Base-by-base conservation (phyloP, 148 eudicot species). In the Gaultheria prostrata region DNA sequence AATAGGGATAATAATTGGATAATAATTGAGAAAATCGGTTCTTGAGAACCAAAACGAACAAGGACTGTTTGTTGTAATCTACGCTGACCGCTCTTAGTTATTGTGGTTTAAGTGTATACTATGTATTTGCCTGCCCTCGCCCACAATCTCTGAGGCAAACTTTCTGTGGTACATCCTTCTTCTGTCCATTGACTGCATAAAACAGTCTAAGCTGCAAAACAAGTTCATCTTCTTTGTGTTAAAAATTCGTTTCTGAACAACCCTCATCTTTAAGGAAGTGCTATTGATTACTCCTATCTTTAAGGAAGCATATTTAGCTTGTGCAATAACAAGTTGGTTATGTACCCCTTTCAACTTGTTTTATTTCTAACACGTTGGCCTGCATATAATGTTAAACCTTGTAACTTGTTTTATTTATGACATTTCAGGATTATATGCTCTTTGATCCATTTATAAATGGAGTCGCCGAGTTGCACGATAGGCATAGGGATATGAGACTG, bases 401-500 rank as follows among this genome's bases (percentile, higher is more conserved):
- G 82, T 32, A 26, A 59, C 70, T 21, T 79, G 18, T 33, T 79
- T 59, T 21, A 79, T 57, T 57, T 82, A 32, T 80, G 26, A 54
- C 73, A 80, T 26, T 43, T 75, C 89, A 94, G 97, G 97, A 94
- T 85, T 88, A 88, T 82, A 89, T 91, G 93, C 46, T 93, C 57
- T 88, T 94, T 82, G 97, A 94, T 87, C 98, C 89, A 79, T 91
- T 85, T 87, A 88, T 83, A 56, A 85, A 83, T 73, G 97, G 94
- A 82, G 82, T 90, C 89, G 90, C 93, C 57, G 98, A 93, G 89
- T 83, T 92, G 88, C 94, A 92, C 65, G 98, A 95, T 85, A 91
- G 94, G 87, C 98, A 97, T 83, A 91, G 95, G 86, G 98, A 93
- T 80, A 94, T 97, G 98, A 88, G 99, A 84, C 99, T 97, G 72